Evolutionary conservation across 2,329 filamentous ascomycete species (phyloP).

Genomic region (Periglandula ipomoeae): DNA sequence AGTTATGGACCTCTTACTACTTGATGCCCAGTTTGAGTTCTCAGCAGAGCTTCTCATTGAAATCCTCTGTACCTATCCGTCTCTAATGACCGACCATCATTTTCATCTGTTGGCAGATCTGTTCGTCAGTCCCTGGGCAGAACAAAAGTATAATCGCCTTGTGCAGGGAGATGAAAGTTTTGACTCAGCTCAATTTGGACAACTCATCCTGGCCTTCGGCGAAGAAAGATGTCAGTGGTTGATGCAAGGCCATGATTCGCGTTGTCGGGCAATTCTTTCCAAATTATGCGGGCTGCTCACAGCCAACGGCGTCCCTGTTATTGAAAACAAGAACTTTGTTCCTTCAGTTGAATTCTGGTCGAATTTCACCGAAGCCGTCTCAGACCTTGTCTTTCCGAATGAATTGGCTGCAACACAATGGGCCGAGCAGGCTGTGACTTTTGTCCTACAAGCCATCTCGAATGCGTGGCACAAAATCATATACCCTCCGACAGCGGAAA

Average conservation of each 20-base stretch:
- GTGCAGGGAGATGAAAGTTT: constrained; percentile 53
- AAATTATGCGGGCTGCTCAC: constrained; percentile 57
- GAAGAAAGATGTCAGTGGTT: constrained; percentile 55
- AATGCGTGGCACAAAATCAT: constrained; percentile 61
- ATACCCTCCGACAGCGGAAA: constrained; percentile 50
- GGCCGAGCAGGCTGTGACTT: constrained; percentile 47
- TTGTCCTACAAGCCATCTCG: constrained; percentile 55
- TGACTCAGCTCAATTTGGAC: constrained; percentile 55
- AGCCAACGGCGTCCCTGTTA: constrained; percentile 56
- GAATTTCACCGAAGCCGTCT: constrained; percentile 61
- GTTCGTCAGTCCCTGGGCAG: constrained; percentile 52
- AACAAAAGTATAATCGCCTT: constrained; percentile 44
- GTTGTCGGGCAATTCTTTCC: constrained; percentile 43
- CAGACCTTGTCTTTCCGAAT: constrained; percentile 46
- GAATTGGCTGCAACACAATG: constrained; percentile 39
- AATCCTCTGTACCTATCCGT: constrained; percentile 53
- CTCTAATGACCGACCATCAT: constrained; percentile 51
- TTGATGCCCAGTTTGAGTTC: constrained; percentile 48
- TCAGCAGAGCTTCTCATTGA: constrained; percentile 58
- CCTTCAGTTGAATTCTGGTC: constrained; percentile 75
- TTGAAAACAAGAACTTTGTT: constrained; percentile 67
- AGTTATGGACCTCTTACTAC: constrained; percentile 50
- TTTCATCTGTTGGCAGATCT: constrained; percentile 48
- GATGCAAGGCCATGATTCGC: constrained; percentile 41
- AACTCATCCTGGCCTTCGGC: constrained; percentile 59